phyloP scores from a whole-genome alignment of 2,329 filamentous ascomycete species.

The Neoascochyta sp. region DNA sequence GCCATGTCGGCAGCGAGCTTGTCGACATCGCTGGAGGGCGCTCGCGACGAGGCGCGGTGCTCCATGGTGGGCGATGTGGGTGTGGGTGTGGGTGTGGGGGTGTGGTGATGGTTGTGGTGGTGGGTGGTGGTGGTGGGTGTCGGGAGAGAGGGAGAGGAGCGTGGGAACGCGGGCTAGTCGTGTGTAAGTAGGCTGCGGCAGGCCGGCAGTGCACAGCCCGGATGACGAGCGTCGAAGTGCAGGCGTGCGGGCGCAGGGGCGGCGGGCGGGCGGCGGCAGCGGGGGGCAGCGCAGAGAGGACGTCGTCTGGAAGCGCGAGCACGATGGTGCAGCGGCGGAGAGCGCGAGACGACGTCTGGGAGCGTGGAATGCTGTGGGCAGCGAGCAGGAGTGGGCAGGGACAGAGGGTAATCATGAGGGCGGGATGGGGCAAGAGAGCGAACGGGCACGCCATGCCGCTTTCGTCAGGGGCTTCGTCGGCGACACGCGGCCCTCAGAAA shows the following conservation, averaged over 20 bases:
- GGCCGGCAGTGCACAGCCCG: constrained; percentile 9
- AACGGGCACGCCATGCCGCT: constrained; percentile 7
- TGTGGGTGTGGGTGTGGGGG: constrained; percentile 10
- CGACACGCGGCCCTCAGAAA: constrained; percentile 9
- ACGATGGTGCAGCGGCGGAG: constrained; percentile 8
- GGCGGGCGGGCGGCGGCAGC: constrained; percentile 1
- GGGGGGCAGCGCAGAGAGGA: constrained; percentile 1
- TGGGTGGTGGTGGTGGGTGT: constrained; percentile 8
- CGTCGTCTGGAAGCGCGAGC: constrained; percentile 6
- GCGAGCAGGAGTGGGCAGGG: constrained; percentile 6
- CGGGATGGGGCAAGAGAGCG: constrained; percentile 12
- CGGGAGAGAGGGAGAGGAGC: no score
- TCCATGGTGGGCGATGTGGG: constrained; percentile 32
- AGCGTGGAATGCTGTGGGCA: constrained; percentile 3
- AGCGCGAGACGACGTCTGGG: constrained; percentile 8
- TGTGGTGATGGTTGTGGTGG: constrained; percentile 4
- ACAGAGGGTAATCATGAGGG: constrained; percentile 11
- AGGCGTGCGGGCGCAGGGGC: constrained; percentile 2
- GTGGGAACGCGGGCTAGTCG: no score
- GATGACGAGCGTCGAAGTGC: constrained; percentile 8
- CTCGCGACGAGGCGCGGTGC: constrained; percentile 29
- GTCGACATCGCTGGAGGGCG: constrained; percentile 28
- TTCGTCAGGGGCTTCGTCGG: constrained; percentile 11
- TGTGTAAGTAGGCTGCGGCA: constrained; percentile 8
- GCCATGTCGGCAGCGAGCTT: constrained; percentile 68